Base-by-base conservation (phyloP, 148 eudicot species). In the Vaccinium vitisidaea region DNA sequence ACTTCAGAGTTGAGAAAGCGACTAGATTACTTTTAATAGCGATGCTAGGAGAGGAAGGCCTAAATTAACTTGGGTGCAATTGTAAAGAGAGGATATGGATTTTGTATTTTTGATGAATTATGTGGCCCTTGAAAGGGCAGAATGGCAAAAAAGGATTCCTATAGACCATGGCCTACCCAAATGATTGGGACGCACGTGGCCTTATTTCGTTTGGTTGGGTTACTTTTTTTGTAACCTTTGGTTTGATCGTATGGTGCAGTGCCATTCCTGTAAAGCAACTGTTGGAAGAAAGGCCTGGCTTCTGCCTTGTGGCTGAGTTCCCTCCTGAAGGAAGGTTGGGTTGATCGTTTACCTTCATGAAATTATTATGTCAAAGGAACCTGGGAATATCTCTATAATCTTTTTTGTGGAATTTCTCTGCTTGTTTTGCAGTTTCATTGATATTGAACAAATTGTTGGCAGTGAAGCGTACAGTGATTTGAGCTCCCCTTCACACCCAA, bases 261-360 rank as follows among this genome's bases (percentile, higher is more conserved):
- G 83, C 78, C 63, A 87, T 90, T 69, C 90, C 92, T 54, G 71
- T 86, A 25, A 69, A 88, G 71, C 90, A 87, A 83, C 77, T 92
- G 75, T 77, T 80, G 59, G 87, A 89, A 84, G 86, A 67, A 79
- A 91, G 93, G 90, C 92, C 95, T 18, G 84, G 88, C 59, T 75
- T 92, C 76, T 25, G 82, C 46, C 55, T 92, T 75, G 61, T 89
- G 56, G 93, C 95, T 58, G 95, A 92, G 76, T 92, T 92, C 70
- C 95, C 92, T 85, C 55, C 84, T 49, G 91, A 91, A 82, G 94
- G 83, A 83, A 89, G 92, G 94, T 88, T 63, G 52, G 88, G 11
- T 78, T n/a, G 69, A 27, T n/a, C 56, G 15, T 63, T 70, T 78
- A 48, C 32, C 6, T 36, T 81, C 13, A 67, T 27, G 23, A 27